Conservation (phyloP, 73 alveolate species). For the Blepharisma stoltei region DNA sequence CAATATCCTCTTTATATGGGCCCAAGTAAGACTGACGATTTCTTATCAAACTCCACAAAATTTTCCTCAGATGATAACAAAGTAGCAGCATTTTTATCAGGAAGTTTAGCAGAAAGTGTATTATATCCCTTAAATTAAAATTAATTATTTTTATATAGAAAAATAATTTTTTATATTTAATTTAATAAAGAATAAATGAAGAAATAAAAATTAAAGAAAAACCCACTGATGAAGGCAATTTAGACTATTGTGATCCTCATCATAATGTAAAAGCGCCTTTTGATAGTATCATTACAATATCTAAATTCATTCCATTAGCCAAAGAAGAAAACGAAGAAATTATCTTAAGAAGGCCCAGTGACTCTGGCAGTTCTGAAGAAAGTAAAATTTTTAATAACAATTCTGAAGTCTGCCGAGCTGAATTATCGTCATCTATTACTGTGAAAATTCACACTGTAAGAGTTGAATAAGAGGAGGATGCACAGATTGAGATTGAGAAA, state of each 20-base stretch:
- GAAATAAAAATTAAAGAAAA: background rate
- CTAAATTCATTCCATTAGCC: background rate
- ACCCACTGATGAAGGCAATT: background rate
- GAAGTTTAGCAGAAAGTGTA: background rate
- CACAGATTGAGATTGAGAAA: too few relatives aligned
- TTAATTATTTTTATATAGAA: too few relatives aligned
- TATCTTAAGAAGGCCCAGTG: background rate
- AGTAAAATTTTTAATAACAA: too few relatives aligned
- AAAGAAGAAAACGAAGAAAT: background rate
- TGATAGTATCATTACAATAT: background rate
- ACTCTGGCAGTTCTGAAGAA: too few relatives aligned
- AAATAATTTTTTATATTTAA: too few relatives aligned
- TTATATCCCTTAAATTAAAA: too few relatives aligned
- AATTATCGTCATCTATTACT: too few relatives aligned
- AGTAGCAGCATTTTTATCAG: background rate
- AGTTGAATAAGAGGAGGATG: too few relatives aligned
- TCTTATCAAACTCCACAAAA: background rate
- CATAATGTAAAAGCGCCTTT: conserved; percentile 19
- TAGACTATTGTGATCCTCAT: background rate
- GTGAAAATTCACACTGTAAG: too few relatives aligned
- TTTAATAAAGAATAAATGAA: too few relatives aligned
- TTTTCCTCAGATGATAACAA: background rate
- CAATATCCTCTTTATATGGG: background rate
- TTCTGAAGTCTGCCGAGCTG: too few relatives aligned
- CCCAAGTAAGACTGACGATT: background rate